These are phyloP conservation scores for Monilinia fructigena DNA, from an alignment of 2,329 filamentous ascomycete genomes.

Conservation along the genomic window DNA sequence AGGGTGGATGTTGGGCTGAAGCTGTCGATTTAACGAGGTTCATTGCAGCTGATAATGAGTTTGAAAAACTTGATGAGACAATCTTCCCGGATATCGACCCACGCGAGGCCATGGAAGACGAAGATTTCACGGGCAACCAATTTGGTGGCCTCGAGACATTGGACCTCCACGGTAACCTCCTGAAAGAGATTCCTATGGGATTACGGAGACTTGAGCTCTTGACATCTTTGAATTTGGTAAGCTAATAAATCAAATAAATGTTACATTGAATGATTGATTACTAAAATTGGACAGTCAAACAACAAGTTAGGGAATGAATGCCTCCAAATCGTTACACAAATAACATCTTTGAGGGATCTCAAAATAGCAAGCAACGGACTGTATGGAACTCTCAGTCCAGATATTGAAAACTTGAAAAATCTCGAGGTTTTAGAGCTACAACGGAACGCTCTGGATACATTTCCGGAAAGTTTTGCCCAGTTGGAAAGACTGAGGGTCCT, in stretches of 20 bases:
- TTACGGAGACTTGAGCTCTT: slow-evolving; percentile 70
- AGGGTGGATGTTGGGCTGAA: slow-evolving; percentile 79
- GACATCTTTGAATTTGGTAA: slow-evolving; percentile 77
- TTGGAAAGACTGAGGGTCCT: slow-evolving; percentile 70
- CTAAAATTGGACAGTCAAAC: slow-evolving; percentile 56
- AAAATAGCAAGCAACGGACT: slow-evolving; percentile 78
- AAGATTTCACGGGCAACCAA: slow-evolving; percentile 68
- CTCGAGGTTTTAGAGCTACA: slow-evolving; percentile 82
- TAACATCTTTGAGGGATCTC: slow-evolving; percentile 71
- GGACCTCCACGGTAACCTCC: slow-evolving; percentile 81
- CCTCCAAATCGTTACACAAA: slow-evolving; percentile 71
- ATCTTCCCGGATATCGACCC: slow-evolving; percentile 74
- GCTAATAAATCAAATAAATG: slow-evolving; percentile 35
- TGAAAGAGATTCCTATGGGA: slow-evolving; percentile 72
- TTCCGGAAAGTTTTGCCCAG: slow-evolving; percentile 67
- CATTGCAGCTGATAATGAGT: slow-evolving; percentile 84
- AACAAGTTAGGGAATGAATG: slow-evolving; percentile 75
- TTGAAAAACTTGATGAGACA: slow-evolving; percentile 69
- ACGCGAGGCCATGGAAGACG: slow-evolving; percentile 55
- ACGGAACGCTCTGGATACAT: slow-evolving; percentile 69
- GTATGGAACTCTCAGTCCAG: slow-evolving; percentile 62
- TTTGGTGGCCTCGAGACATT: slow-evolving; percentile 80
- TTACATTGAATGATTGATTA: slow-evolving; percentile 14
- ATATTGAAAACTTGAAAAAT: slow-evolving; percentile 62
- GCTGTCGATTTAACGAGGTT: slow-evolving; percentile 83